Base-by-base conservation (phyloP, 768 basidiomycete genomes). In the Amyloporia xantha region DNA sequence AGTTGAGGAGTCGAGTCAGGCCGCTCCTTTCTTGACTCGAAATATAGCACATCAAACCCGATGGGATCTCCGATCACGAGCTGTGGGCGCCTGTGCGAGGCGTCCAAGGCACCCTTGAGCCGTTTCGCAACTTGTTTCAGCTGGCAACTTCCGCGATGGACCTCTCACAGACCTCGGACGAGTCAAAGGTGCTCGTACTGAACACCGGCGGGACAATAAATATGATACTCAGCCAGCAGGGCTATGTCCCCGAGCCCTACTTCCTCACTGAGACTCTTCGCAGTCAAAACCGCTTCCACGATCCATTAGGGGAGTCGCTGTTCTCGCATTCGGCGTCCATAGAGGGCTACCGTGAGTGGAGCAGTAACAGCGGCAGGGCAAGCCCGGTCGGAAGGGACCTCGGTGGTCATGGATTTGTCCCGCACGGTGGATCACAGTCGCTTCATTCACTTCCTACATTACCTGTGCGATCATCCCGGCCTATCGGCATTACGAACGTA, bases 171-270 rank as follows among this genome's bases (percentile, higher is more conserved):
- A 70, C 74, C 55, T 66, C 76, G 17, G 80, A 86, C 53, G 89
- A 92, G 59, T 81, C 87, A 10, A 75, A 78, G 46, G 87, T 93
- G n/a, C 81, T 92, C 45, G 74, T 93, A 50, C 84, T 93, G 24
- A 92, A 92, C 70, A 92, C 91, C 28, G 91, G 87, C 25, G 91
- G 91, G 13, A 94, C 91, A 0, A 91, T 94, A 55, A 89, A 88
- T 15, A 91, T 91, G 87, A 81, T 91, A 39, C 75, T 86, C 28
- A 81, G 84, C 27, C 71, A 82, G 27, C 77, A 80, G 51, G 86
- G 86, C 53, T 89, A 88, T 61, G 82, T 86, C 19, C 87, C 91
- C 11, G 91, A 93, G 60, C 90, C 90, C 0, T 84, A 84, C 57
- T 93, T 91, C 62, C 70, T 94, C 53, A 91, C 89, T 4, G 85